Base-by-base conservation (phyloP, 345 rosid species). In the Salix udensis region DNA sequence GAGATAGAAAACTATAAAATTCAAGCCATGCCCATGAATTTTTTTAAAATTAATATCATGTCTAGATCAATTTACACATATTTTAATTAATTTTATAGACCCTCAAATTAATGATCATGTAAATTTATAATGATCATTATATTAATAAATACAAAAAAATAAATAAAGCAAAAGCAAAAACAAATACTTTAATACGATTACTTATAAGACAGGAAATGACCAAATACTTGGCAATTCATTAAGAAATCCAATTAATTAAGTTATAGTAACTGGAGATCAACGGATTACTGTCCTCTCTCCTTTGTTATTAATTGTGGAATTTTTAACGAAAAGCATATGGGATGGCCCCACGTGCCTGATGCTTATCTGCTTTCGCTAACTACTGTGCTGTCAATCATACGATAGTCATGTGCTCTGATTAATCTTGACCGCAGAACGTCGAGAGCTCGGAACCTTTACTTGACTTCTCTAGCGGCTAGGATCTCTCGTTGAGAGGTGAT, bases 51-150 rank as follows among this genome's bases (percentile, higher is more conserved):
- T 36, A 36, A 5, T 36, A 36, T 36, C 1, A 1, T 36, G 7
- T 5, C 1, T 0, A 0, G 1, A 0, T 5, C 7, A 36, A 0
- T 0, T 5, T 6, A 5, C 0, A 36, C 1, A 1, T 1, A 5
- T 0, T 1, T 36, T 1, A 1, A 36, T 5, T 36, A 36, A 36
- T 36, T 36, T 0, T 36, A 34, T 34, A 34, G 0, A 34, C 2
- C 0, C 5, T 34, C 0, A 34, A 34, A 4, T 34, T 34, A 34
- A 34, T 34, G 2, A 34, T 31, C 5, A 31, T 31, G 6, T 34
- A 34, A 34, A 34, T 34, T 6, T 5, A 4, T 34, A 34, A 0
- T 34, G 2, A 5, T 34, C 0, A 34, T 0, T 34, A 5, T 34
- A 34, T 0, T 34, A 34, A 5, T 34, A 34, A 34, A 4, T 34